Base-by-base conservation (phyloP, 345 rosid species). In the Gossypium stocksii region DNA sequence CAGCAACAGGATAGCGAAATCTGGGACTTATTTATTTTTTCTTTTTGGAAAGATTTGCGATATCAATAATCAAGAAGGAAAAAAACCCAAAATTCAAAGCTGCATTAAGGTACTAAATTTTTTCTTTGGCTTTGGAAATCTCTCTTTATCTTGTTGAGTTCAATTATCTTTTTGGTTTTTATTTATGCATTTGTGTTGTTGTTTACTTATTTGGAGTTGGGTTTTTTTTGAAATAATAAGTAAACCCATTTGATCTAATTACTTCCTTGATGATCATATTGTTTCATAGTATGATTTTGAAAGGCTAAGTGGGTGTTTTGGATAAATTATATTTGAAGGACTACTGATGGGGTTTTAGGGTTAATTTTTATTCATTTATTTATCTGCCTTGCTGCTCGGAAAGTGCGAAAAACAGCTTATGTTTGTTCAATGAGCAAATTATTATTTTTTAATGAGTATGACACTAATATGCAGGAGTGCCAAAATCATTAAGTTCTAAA, bases 211-310 rank as follows among this genome's bases (percentile, higher is more conserved):
- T 60, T 52, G 52, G 74, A 59, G 51, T 58, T 75, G 16, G 27
- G 22, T 19, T 59, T 45, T 7, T 7, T n/a, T 10, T 19, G 59
- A 61, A 51, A 66, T 11, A 44, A 45, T 52, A 72, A 66, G 54
- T 19, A 54, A 48, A 49, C 54, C 57, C 20, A 9, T 61, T 58
- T 34, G 80, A 80, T 76, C 70, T 73, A 58, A 22, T 45, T 29
- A 23, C 53, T 43, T 29, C 44, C 34, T 71, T 54, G 66, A 16
- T 68, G 45, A 69, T 9, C 45, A 51, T 51, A 15, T 69, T 51
- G 72, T 16, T 27, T 69, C 3, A 51, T 27, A 14, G 54, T 66
- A 16, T 69, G 72, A n/a, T 53, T 17, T 29, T 10, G 46, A 70
- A 70, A 34, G 46, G 25, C 27, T 29, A 29, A 70, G 6, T 52